These are phyloP conservation scores for Euphorbia pulcherrima DNA, from an alignment of 345 rosid species.

Conservation along the genomic window DNA sequence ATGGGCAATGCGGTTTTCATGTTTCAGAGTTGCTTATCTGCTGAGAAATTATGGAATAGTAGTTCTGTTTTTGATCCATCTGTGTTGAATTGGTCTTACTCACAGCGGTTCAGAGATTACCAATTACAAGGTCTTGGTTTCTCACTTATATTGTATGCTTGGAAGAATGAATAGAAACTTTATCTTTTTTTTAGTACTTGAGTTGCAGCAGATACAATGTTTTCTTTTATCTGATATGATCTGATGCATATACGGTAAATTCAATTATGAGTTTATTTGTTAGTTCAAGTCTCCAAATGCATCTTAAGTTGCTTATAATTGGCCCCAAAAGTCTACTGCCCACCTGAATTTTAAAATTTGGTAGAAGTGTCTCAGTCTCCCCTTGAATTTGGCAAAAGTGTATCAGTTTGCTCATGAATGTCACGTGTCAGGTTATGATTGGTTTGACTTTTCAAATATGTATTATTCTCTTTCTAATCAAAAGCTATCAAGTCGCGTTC, in stretches of 20 bases:
- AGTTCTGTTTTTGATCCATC: conserved; percentile 45
- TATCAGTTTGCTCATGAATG: too few relatives aligned
- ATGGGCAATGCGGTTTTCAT: conserved; percentile 79
- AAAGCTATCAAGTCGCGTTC: too few relatives aligned
- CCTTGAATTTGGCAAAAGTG: too few relatives aligned
- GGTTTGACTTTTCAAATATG: too few relatives aligned
- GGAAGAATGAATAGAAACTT: conserved; percentile 59
- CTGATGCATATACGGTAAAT: conserved; percentile 27
- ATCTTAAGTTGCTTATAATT: too few relatives aligned
- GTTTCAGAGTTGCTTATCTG: conserved; percentile 67
- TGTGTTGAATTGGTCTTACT: conserved; percentile 34
- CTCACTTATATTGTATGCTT: conserved; percentile 58
- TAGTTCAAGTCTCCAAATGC: too few relatives aligned
- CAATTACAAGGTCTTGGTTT: conserved; percentile 65
- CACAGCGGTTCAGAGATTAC: conserved; percentile 45
- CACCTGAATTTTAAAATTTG: too few relatives aligned
- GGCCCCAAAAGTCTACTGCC: too few relatives aligned
- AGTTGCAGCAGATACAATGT: conserved; percentile 13
- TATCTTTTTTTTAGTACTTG: conserved; percentile 15
- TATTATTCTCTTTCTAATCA: too few relatives aligned
- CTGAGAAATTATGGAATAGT: conserved; percentile 37
- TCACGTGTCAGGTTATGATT: too few relatives aligned
- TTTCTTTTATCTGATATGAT: conserved; percentile 14
- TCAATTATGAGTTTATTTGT: conserved; percentile 16
- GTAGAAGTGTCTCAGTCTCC: too few relatives aligned